These are phyloP conservation scores for Neotropicomus parvogracilis DNA, from an alignment of 1,284 basidiomycete genomes.

Conservation along the genomic window DNA sequence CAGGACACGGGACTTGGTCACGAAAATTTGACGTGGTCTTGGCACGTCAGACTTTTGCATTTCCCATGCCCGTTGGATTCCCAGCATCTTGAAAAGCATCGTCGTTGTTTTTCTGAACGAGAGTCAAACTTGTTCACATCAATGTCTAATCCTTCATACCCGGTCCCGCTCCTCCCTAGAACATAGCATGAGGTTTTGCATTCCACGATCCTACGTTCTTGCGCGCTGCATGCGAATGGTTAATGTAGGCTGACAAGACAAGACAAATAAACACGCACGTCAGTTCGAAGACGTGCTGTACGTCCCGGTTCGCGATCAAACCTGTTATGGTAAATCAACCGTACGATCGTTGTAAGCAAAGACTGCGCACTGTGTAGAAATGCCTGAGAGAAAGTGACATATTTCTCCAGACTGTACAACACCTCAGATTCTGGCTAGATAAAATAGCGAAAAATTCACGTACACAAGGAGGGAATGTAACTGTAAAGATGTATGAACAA, in stretches of 20 bases:
- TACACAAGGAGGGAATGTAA: conserved; percentile 57
- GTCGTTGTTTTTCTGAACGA: conserved; percentile 64
- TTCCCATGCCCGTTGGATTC: conserved; percentile 53
- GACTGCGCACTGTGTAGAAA: conserved; percentile 47
- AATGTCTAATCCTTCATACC: conserved; percentile 39
- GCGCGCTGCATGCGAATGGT: conserved; percentile 36
- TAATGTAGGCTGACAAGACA: not conserved
- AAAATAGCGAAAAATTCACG: conserved; percentile 19
- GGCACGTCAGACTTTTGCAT: conserved; percentile 26
- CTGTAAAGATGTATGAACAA: conserved; percentile 30
- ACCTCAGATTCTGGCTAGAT: not conserved
- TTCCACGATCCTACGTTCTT: conserved; percentile 61
- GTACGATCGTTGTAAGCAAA: conserved; percentile 1
- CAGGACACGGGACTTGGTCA: conserved; percentile 65
- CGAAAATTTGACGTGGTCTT: conserved; percentile 64
- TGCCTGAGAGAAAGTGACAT: conserved; percentile 59
- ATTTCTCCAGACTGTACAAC: conserved; percentile 56
- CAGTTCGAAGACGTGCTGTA: conserved; percentile 51
- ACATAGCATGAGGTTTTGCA: conserved; percentile 63
- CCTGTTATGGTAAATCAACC: conserved; percentile 32
- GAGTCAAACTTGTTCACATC: not conserved
- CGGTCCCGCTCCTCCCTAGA: conserved; percentile 68
- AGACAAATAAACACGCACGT: conserved; percentile 41
- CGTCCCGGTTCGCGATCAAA: conserved; percentile 45
- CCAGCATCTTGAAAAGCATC: conserved; percentile 71